Evolutionary conservation across 108 stramenopile genomes (phyloP).

Genomic region (Cyclotella atomus): DNA sequence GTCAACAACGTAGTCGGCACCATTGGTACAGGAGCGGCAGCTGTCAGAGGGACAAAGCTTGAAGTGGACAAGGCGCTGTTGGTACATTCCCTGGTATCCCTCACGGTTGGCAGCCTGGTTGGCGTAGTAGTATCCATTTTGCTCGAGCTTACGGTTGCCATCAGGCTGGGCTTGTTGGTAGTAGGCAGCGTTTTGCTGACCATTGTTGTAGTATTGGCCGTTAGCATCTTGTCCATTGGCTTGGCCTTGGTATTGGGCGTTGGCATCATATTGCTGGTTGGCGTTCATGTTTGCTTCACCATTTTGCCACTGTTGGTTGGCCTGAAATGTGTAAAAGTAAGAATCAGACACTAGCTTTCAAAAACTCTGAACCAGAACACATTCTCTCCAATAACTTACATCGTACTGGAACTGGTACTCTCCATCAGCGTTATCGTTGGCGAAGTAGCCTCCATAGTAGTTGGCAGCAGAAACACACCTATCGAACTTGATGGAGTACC

Average conservation of each 20-base stretch:
- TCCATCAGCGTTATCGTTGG: background rate
- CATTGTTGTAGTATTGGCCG: constrained; percentile 7
- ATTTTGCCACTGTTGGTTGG: constrained; percentile 4
- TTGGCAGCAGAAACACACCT: constrained; percentile 42
- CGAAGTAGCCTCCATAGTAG: constrained; percentile 31
- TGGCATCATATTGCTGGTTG: constrained; percentile 6
- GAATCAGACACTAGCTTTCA: background rate
- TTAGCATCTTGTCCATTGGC: constrained; percentile 14
- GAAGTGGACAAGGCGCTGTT: constrained; percentile 60
- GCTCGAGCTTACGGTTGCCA: constrained; percentile 4
- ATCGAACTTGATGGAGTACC: constrained; percentile 63
- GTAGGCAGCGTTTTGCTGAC: constrained; percentile 7
- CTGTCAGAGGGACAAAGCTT: constrained; percentile 58
- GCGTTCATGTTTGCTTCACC: background rate
- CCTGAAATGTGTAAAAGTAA: background rate
- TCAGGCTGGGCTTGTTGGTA: constrained; percentile 8
- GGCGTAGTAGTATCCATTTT: constrained; percentile 7
- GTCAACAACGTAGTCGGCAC: constrained; percentile 65
- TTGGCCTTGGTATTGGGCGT: constrained; percentile 17
- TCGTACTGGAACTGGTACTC: constrained; percentile 6
- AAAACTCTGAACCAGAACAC: too few species aligned
- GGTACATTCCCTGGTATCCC: constrained; percentile 20
- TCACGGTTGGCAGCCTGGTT: constrained; percentile 14
- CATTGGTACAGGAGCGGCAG: constrained; percentile 48
- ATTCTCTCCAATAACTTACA: background rate